A percentile compares a stretch with the other conserved stretches of the same genome.
These are phyloP conservation scores for Tylopilus felleus DNA, from an alignment of 768 basidiomycete genomes.

Conservation along the genomic window DNA sequence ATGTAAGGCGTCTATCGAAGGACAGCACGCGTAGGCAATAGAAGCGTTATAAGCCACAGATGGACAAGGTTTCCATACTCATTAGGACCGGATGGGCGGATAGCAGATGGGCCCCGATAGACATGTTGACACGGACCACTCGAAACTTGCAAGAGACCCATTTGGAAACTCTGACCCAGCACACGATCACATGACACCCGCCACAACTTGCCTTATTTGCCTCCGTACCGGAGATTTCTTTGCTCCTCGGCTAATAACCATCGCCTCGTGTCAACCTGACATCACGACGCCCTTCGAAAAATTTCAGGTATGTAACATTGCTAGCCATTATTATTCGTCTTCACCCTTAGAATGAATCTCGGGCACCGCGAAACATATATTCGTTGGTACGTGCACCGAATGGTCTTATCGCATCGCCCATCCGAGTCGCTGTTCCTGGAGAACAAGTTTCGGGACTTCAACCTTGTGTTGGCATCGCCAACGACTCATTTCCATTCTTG, in stretches of 20 bases:
- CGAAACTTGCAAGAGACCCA: conserved; percentile 14
- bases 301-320: conserved; percentile 10
- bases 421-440: conserved; percentile 11
- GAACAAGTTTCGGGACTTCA: conserved; percentile 14
- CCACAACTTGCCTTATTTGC: conserved; percentile 16
- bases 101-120: background rate
- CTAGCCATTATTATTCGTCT: background rate
- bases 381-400: background rate
- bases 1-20: conserved; percentile 29
- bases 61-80: conserved; percentile 25
- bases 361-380: background rate
- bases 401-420: background rate
- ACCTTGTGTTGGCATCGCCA: conserved; percentile 21
- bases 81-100: conserved; percentile 18
- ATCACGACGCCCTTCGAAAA: conserved; percentile 4
- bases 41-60: conserved; percentile 23
- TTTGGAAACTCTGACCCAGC: conserved; percentile 20
- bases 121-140: conserved; percentile 14
- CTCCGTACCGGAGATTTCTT: conserved; percentile 18
- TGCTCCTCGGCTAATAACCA: conserved; percentile 19
- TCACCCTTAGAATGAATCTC: conserved; percentile 1
- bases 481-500: conserved; percentile 13
- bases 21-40: conserved; percentile 31
- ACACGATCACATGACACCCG: conserved; percentile 11
- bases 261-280: conserved; percentile 11